phyloP scores from a whole-genome alignment of 352 stramenopile species.

The Phytophthora fragariaefolia region DNA sequence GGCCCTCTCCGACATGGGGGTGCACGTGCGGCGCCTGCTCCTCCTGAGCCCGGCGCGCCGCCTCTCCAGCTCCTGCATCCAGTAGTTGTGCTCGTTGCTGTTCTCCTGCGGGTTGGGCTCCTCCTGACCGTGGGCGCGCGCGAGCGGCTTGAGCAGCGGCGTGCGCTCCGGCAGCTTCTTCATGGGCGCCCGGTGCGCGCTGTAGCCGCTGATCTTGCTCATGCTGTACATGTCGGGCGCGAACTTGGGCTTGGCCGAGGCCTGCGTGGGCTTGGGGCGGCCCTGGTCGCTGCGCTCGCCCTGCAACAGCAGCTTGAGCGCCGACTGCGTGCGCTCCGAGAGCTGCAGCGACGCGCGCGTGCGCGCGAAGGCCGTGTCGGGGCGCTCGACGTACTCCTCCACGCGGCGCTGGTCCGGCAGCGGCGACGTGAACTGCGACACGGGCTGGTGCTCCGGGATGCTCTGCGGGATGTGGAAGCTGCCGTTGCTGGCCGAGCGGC shows the following conservation, averaged over 20 bases:
- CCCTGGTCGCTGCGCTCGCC: slow-evolving; percentile 15
- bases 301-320: slow-evolving; percentile 47
- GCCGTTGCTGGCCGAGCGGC: slow-evolving; percentile 33
- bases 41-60: slow-evolving; percentile 43
- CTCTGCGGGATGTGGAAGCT: slow-evolving; percentile 75
- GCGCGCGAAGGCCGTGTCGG: slow-evolving; percentile 34
- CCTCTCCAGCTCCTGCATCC: slow-evolving; percentile 74
- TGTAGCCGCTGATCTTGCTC: slow-evolving; percentile 33
- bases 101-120: slow-evolving; percentile 47
- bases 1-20: slow-evolving; percentile 45
- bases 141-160: slow-evolving; percentile 36
- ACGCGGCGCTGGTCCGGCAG: slow-evolving; percentile 28
- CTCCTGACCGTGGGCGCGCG: slow-evolving; percentile 33
- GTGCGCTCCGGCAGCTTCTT: slow-evolving; percentile 42
- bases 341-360: slow-evolving; percentile 34
- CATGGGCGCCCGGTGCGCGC: slow-evolving; percentile 20
- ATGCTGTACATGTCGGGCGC: slow-evolving; percentile 31
- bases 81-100: slow-evolving; percentile 69
- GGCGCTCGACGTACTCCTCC: slow-evolving; percentile 41
- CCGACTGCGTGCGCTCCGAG: slow-evolving; percentile 33
- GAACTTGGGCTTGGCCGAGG: slow-evolving; percentile 14
- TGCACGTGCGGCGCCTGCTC: slow-evolving; percentile 47
- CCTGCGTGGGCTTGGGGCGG: neutral
- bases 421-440: slow-evolving; percentile 69
- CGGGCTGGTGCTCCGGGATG: slow-evolving; percentile 75